phyloP scores from a whole-genome alignment of 805 yeast genomes.

The Lipomyces lipofer region DNA sequence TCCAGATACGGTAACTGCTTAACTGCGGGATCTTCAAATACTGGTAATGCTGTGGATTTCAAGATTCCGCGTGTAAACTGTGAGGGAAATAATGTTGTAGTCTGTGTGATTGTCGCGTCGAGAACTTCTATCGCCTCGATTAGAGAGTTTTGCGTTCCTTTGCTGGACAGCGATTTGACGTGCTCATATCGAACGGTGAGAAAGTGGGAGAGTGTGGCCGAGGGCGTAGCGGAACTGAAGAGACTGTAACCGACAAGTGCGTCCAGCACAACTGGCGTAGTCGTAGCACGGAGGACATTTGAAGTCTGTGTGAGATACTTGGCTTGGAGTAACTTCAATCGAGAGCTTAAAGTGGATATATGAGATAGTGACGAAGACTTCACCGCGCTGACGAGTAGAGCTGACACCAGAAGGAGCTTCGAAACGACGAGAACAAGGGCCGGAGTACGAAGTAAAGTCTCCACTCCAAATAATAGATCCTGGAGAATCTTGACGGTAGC shows the following conservation, averaged over 20 bases:
- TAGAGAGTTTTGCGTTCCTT: constrained; percentile 1
- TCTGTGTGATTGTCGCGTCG: constrained; percentile 14
- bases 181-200: constrained; percentile 8
- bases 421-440: constrained; percentile 8
- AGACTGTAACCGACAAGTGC: constrained; percentile 18
- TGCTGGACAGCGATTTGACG: neutral
- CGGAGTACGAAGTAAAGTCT: constrained; percentile 12
- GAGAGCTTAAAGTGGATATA: neutral
- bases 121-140: constrained; percentile 13
- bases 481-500: constrained; percentile 13
- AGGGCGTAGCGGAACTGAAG: constrained; percentile 6
- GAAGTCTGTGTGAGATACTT: neutral
- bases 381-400: neutral
- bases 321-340: neutral
- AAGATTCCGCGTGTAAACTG: constrained; percentile 14
- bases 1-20: constrained; percentile 16
- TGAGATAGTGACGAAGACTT: neutral
- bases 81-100: constrained; percentile 17
- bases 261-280: constrained; percentile 15
- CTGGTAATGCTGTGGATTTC: constrained; percentile 13
- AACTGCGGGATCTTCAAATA: constrained; percentile 17
- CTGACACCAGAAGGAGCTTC: constrained; percentile 12
- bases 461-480: constrained; percentile 19
- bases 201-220: constrained; percentile 11
- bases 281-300: constrained; percentile 2